Evolutionary conservation across 768 basidiomycete species (phyloP).

Genomic region (Sutorius australiensis): DNA sequence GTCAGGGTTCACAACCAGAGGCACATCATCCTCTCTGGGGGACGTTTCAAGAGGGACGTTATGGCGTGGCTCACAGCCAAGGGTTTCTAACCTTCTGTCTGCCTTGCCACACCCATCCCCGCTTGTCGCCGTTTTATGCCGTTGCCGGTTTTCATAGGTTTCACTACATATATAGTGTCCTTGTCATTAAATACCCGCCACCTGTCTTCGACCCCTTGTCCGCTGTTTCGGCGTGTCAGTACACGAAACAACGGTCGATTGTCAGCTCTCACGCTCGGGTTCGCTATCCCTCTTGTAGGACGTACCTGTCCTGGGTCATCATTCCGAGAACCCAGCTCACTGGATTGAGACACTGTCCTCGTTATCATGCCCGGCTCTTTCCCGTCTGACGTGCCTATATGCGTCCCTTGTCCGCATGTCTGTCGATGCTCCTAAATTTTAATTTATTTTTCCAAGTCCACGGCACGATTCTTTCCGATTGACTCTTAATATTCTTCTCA

Average conservation of each 20-base stretch:
- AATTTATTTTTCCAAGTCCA: not conserved
- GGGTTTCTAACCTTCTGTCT: constrained; percentile 49
- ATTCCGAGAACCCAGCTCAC: not conserved
- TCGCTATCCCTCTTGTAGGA: not conserved
- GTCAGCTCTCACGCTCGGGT: not conserved
- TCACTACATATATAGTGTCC: constrained; percentile 7
- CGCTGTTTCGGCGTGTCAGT: not conserved
- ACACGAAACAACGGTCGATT: not conserved
- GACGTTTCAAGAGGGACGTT: constrained; percentile 59
- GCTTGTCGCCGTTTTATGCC: constrained; percentile 8
- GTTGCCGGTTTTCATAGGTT: constrained; percentile 10
- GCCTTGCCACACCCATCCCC: not conserved
- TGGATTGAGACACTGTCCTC: constrained; percentile 1
- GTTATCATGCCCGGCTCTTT: not conserved
- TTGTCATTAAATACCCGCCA: constrained; percentile 16
- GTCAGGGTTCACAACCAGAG: constrained; percentile 45
- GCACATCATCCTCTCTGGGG: constrained; percentile 59
- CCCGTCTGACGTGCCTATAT: not conserved
- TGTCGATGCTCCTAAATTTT: not conserved
- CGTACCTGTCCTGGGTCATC: not conserved
- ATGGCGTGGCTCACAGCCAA: constrained; percentile 57
- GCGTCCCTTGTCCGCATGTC: not conserved
- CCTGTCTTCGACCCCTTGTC: not conserved
- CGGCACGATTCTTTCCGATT: constrained; percentile 3
- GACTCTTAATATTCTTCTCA: not conserved